Evolutionary conservation across 257 asterid species (phyloP).

Genomic region (Salvia hispanica): DNA sequence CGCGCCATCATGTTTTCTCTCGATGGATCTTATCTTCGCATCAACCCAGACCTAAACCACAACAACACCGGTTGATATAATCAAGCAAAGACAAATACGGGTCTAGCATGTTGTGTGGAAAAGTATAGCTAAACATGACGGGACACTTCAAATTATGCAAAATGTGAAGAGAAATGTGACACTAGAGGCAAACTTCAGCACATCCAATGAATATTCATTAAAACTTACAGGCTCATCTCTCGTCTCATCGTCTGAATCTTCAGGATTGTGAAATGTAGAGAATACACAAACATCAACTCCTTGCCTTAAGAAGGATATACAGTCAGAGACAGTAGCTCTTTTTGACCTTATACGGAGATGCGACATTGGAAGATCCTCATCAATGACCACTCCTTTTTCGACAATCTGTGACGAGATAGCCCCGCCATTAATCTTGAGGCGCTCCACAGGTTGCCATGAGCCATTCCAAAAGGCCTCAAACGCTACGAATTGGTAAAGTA

Average conservation of each 20-base stretch:
- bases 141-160: not conserved
- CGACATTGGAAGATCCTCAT: conserved; percentile 59
- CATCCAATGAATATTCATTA: conserved; percentile 2
- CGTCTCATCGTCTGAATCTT: conserved; percentile 43
- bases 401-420: conserved; percentile 43
- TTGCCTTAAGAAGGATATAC: conserved; percentile 75
- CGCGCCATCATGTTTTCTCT: conserved; percentile 71
- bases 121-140: not conserved
- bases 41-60: conserved; percentile 72
- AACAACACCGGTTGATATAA: conserved; percentile 12
- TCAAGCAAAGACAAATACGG: not conserved
- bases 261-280: conserved; percentile 36
- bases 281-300: conserved; percentile 79
- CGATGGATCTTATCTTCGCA: conserved; percentile 78
- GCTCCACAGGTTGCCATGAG: conserved; percentile 80
- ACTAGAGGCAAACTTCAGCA: not conserved
- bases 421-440: conserved; percentile 56
- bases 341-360: conserved; percentile 80
- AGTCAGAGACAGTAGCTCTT: conserved; percentile 66
- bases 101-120: not conserved
- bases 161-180: not conserved
- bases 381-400: conserved; percentile 48
- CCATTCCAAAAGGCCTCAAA: conserved; percentile 77
- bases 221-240: conserved; percentile 53
- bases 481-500: conserved; percentile 50